Conservation (phyloP, 805 yeast genomes). For the Nakazawaea wyomingensis region DNA sequence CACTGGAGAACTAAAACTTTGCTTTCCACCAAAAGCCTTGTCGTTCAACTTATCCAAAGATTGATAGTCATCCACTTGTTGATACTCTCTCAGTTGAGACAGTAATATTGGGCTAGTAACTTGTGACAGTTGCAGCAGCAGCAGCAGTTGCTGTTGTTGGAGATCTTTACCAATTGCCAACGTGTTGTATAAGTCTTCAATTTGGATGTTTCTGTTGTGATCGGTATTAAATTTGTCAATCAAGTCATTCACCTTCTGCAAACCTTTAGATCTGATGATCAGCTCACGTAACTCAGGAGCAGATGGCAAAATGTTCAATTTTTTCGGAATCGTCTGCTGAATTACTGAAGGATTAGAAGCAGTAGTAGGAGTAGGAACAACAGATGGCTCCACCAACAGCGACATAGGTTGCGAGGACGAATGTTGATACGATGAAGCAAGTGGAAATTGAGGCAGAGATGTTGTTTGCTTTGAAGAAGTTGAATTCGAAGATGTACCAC, state of each 20-base stretch:
- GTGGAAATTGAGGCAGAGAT: too few species aligned
- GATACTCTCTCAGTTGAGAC: slow-evolving; percentile 16
- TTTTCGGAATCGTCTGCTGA: slow-evolving; percentile 14
- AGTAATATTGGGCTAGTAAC: background rate
- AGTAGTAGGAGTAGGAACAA: too few species aligned
- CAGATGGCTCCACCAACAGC: too few species aligned
- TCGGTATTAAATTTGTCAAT: slow-evolving; percentile 60
- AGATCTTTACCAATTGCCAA: background rate
- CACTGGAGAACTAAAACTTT: slow-evolving; percentile 3
- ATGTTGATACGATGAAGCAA: too few species aligned
- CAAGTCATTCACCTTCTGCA: slow-evolving; percentile 61
- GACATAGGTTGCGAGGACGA: too few species aligned
- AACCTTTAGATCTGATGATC: slow-evolving; percentile 71
- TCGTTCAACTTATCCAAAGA: slow-evolving; percentile 1
- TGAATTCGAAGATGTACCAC: background rate
- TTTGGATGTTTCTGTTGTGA: slow-evolving; percentile 22
- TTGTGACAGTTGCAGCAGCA: too few species aligned
- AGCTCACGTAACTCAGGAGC: slow-evolving; percentile 53
- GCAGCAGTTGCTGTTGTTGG: slow-evolving; percentile 1
- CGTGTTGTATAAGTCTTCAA: slow-evolving; percentile 13
- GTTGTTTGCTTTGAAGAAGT: background rate
- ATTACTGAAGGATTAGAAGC: background rate
- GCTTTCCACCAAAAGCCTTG: slow-evolving; percentile 3
- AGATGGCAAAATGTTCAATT: slow-evolving; percentile 40
- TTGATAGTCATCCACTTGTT: slow-evolving; percentile 5